Percentiles rank a stretch among this genome's conserved stretches.
phyloP scores from a whole-genome alignment of 2,329 filamentous ascomycete species.

The Drechslerella coelobrocha region DNA sequence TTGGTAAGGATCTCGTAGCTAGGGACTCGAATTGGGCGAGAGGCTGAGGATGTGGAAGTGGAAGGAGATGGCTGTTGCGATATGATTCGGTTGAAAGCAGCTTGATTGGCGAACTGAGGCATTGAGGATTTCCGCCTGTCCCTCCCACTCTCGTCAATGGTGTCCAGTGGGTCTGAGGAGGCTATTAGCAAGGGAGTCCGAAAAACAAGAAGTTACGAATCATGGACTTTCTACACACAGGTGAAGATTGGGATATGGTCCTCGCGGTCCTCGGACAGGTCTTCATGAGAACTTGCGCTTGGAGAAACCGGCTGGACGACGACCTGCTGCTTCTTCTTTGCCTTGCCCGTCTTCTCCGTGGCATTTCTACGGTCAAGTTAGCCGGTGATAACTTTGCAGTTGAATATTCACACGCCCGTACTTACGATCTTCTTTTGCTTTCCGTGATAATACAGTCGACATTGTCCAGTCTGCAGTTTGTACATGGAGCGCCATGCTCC shows the following conservation, averaged over 20 bases:
- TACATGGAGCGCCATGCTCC: constrained; percentile 81
- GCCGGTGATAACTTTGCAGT: constrained; percentile 1
- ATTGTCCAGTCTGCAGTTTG: constrained; percentile 82
- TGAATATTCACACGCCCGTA: constrained; percentile 54
- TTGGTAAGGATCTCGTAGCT: constrained; percentile 47
- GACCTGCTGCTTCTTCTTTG: constrained; percentile 47
- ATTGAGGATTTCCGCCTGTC: constrained; percentile 37
- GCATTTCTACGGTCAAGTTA: constrained; percentile 31
- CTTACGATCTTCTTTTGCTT: constrained; percentile 85
- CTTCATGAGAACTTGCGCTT: constrained; percentile 45
- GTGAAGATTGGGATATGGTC: constrained; percentile 48
- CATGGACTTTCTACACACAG: constrained; percentile 8
- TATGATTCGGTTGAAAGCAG: constrained; percentile 40
- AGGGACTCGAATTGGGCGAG: constrained; percentile 40
- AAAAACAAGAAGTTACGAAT: not conserved
- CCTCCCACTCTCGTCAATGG: constrained; percentile 38
- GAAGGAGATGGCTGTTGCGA: constrained; percentile 47
- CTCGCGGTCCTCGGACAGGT: constrained; percentile 42
- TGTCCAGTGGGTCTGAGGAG: constrained; percentile 36
- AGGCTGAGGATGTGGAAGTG: constrained; percentile 40
- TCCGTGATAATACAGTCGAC: constrained; percentile 79
- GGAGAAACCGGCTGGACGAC: constrained; percentile 47
- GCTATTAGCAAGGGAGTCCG: constrained; percentile 3
- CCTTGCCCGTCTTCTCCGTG: constrained; percentile 43
- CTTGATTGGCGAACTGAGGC: constrained; percentile 33